phyloP scores from a whole-genome alignment of 2,329 filamentous ascomycete species.

The Akanthomyces lecanii region DNA sequence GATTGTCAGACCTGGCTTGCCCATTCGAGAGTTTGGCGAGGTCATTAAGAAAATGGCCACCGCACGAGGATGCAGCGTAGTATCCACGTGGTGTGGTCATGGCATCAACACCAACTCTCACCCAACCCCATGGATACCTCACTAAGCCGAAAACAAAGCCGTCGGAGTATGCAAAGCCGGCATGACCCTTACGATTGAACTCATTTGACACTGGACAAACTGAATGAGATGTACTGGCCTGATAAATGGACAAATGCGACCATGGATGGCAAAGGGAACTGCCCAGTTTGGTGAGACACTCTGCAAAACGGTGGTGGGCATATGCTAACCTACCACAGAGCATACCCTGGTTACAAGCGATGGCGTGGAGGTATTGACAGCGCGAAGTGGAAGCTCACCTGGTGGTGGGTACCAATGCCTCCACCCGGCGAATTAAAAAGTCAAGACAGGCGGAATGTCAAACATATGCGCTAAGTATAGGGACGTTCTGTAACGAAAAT shows the following conservation, averaged over 20 bases:
- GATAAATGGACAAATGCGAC: slow-evolving; percentile 98
- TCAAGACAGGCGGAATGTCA: not conserved
- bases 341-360: slow-evolving; percentile 81
- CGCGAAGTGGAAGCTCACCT: slow-evolving; percentile 65
- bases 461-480: not conserved
- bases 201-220: slow-evolving; percentile 91
- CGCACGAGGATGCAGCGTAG: slow-evolving; percentile 76
- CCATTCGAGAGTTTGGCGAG: slow-evolving; percentile 90
- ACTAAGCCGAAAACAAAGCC: slow-evolving; percentile 98
- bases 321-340: slow-evolving; percentile 43
- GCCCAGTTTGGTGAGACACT: slow-evolving; percentile 77
- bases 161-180: slow-evolving; percentile 90
- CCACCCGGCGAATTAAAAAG: not conserved
- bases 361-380: slow-evolving; percentile 77
- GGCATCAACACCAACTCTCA: slow-evolving; percentile 95
- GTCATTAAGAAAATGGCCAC: slow-evolving; percentile 95
- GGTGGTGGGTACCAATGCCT: slow-evolving; percentile 67
- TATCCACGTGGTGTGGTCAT: slow-evolving; percentile 94
- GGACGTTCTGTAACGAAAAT: not conserved
- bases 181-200: slow-evolving; percentile 98
- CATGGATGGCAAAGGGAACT: slow-evolving; percentile 75
- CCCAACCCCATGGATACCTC: slow-evolving; percentile 86
- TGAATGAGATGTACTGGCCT: slow-evolving; percentile 92
- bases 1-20: slow-evolving; percentile 84
- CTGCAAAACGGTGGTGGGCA: not conserved